Base-by-base conservation (phyloP, 768 basidiomycete genomes). In the Suillus weaverae region DNA sequence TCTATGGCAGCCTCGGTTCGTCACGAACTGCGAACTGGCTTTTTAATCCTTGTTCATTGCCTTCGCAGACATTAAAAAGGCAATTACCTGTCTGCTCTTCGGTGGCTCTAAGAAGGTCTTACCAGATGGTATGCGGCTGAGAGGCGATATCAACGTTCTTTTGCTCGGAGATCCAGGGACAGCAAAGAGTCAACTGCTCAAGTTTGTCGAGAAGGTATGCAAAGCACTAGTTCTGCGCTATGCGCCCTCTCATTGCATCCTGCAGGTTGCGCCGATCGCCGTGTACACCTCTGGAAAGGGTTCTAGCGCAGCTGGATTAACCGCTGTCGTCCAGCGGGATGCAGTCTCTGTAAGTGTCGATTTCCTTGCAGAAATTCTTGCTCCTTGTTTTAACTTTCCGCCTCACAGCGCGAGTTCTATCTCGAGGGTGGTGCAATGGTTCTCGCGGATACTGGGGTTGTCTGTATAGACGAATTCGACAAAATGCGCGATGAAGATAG, bases 401-500 rank as follows among this genome's bases (percentile, higher is more conserved):
- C 41, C 62, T 14, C 66, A 32, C 67, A 98, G 95, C 87, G 97
- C 53, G 97, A 99, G 76, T 99, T 99, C 78, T 99, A 97, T 78
- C 85, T 99, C 7, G 97, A 99, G 81, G 97, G 97, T 9, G 97
- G 97, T 30, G 97, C 97, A 2, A 99, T 99, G 97, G 97, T 99
- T 7, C 86, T 99, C 43, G 97, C 97, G 1, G 97, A 99, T 74
- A 93, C 93, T 14, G 97, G 97, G 35, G 96, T 99, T 16, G 97
- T 99, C 44, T 99, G 97, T 73, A 99, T 99, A 72, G 97, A 99
- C 71, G 97, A 99, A 76, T 99, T 99, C 71, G 97, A 99, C 80
- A 99, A 99, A 81, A 99, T 99, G 97, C 84, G 97, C 44, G 97
- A 99, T 70, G 97, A 99, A 77, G 97, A 99, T 75, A 89, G 97